Base-by-base conservation (phyloP, 164 flowering plant species). In the Hamamelis virginiana region DNA sequence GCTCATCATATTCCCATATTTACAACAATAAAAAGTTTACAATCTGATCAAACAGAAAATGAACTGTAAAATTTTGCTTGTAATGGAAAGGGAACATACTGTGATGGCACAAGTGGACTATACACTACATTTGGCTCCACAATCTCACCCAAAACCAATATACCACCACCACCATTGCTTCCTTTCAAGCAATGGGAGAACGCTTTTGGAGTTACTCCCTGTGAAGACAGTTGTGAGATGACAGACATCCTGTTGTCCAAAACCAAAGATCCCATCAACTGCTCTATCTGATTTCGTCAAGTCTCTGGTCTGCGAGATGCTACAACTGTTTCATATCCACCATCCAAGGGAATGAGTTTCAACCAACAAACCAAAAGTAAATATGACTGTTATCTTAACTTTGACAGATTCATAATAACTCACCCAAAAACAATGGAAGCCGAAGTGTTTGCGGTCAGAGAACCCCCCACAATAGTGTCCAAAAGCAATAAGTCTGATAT, bases 171-270 rank as follows among this genome's bases (percentile, higher is more conserved):
- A 58, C 65, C 69, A 47, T 64, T 77, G 55, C 74, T 77, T 71
- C 99, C 99, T 75, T 68, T 87, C 75, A 93, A 80, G 78, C 99
- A 96, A 79, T 96, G 99, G 19, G 99, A 96, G 74, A 96, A 96
- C 4, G 78, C 89, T 68, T 77, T 82, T 0, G 99, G 97, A 13
- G 94, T 71, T 18, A 88, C 41, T 61, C 96, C 96, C 66, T 79
- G 89, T 21, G 96, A 83, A 70, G 96, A 71, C 38, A 96, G 82
- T 64, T 96, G 99, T 11, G 98, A 87, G 72, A 96, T 77, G 25
- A 96, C 79, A 25, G 99, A 96, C 76, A 96, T 73, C 76, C 73
- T 81, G 85, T 77, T 90, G 97, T 16, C 99, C 99, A 70, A 96
- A 91, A 25, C 99, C 99, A 71, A 96, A 81, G 16, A 95, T 95